Evolutionary conservation across 2,329 filamentous ascomycete species (phyloP).

Genomic region (Clonostachys solani): DNA sequence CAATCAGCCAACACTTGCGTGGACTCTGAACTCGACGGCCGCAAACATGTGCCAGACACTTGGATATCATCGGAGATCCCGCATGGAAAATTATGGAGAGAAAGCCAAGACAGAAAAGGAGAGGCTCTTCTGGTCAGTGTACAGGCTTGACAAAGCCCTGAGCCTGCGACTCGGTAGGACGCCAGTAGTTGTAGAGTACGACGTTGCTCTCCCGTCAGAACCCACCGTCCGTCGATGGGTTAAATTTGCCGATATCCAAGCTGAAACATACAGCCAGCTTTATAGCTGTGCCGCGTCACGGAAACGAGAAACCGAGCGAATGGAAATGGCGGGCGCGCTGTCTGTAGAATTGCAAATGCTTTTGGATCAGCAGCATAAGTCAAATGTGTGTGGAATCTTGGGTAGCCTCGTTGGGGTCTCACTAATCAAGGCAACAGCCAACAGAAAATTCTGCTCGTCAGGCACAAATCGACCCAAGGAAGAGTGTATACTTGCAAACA

Average conservation of each 20-base stretch:
- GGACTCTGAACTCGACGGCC: slow-evolving; percentile 26
- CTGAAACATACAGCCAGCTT: slow-evolving; percentile 22
- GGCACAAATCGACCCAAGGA: too few species aligned
- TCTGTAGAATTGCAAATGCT: too few species aligned
- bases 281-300: slow-evolving; percentile 15
- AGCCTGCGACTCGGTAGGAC: slow-evolving; percentile 25
- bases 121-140: slow-evolving; percentile 27
- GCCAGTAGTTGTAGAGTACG: slow-evolving; percentile 22
- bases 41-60: slow-evolving; percentile 23
- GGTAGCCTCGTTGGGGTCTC: too few species aligned
- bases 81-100: neutral
- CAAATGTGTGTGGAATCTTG: too few species aligned
- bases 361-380: too few species aligned
- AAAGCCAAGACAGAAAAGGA: neutral
- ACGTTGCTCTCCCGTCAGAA: slow-evolving; percentile 15
- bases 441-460: too few species aligned
- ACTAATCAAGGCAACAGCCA: too few species aligned
- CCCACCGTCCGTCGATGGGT: slow-evolving; percentile 8
- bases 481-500: too few species aligned
- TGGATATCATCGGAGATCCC: slow-evolving; percentile 17
- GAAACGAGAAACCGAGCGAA: too few species aligned
- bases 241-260: slow-evolving; percentile 17
- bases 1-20: slow-evolving; percentile 20
- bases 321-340: too few species aligned
- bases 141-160: slow-evolving; percentile 25